Conservation (phyloP, 2,329 filamentous ascomycete genomes). For the Talaromyces amestolkiae region DNA sequence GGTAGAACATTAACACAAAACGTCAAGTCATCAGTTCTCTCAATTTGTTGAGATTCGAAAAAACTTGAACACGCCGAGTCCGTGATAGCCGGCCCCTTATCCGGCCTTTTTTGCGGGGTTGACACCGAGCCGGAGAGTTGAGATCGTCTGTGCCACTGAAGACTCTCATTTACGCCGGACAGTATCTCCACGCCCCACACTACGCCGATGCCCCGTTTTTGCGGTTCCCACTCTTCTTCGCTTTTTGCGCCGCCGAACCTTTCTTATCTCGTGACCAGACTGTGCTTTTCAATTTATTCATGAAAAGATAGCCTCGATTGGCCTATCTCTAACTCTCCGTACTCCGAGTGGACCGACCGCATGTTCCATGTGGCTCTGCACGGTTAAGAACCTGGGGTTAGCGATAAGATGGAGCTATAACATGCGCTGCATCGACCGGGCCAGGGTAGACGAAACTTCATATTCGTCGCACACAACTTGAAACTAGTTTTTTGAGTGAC, state of each 20-base stretch:
- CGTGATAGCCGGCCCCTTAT: slow-evolving; percentile 8
- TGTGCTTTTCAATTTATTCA: background rate
- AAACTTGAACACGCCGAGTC: background rate
- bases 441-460: background rate
- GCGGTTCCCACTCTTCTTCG: background rate
- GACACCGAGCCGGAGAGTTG: background rate
- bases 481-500: background rate
- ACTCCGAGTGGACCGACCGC: slow-evolving; percentile 7
- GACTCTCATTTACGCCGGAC: background rate
- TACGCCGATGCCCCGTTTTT: slow-evolving; percentile 8
- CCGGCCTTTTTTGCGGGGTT: slow-evolving; percentile 13
- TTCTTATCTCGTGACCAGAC: slow-evolving; percentile 5
- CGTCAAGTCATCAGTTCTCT: background rate
- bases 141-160: background rate
- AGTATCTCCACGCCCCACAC: background rate
- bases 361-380: background rate
- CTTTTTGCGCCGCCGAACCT: background rate
- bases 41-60: no score
- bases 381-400: slow-evolving; percentile 9
- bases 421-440: slow-evolving; percentile 9
- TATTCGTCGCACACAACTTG: background rate
- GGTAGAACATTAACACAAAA: background rate
- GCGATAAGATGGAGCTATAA: slow-evolving; percentile 11
- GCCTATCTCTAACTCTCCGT: background rate
- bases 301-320: background rate